Evolutionary conservation across 2,329 filamentous ascomycete species (phyloP), one percentile per base, ranked within the genome.

Genomic region (Penicillium fuscoglaucum): DNA sequence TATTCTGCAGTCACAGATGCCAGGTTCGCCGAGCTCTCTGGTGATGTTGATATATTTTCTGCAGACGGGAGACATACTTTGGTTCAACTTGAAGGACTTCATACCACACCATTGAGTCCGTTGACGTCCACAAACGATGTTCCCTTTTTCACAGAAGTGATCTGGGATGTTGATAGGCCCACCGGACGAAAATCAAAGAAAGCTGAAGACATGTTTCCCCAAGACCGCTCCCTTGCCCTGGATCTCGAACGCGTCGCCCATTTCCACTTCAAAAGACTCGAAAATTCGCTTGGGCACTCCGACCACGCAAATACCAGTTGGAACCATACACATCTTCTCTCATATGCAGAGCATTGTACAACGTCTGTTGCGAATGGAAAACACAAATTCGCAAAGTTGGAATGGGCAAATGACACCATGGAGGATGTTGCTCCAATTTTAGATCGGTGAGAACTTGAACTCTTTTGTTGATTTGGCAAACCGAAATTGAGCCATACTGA

Each of bases 31-130:
- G 63, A 64, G 26, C 57, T 70, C 2, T 63, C 66, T n/a, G 68
- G 67, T 13, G 66, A 69, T 55, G 63, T 69, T 43, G 63, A 69
- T 10, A 55, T 70, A 1, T 65, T 60, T 26, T 61, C 63, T 13
- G 21, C 39, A 8, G 59, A 66, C 46, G 61, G 63, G 1, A 33
- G 37, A 19, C 41, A 54, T n/a, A 62, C 61, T 13, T 31, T 66
- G 13, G 26, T 68, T 15, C 66, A 68, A 45, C 57, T 67, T 12
- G 55, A 66, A 46, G 66, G 66, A 13, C 61, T 67, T 35, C 65
- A 65, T 19, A 64, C 65, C 2, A 67, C 65, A 2, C 63, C 65
- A 4, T 28, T 68, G 5, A 58, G 45, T 10, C 65, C 63, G 19
- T 28, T 61, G 28, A 59, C 65, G 8, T 40, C 60, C 10, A 47